Base-by-base conservation (phyloP, 2,329 filamentous ascomycete genomes). In the Penicillium concentricum region DNA sequence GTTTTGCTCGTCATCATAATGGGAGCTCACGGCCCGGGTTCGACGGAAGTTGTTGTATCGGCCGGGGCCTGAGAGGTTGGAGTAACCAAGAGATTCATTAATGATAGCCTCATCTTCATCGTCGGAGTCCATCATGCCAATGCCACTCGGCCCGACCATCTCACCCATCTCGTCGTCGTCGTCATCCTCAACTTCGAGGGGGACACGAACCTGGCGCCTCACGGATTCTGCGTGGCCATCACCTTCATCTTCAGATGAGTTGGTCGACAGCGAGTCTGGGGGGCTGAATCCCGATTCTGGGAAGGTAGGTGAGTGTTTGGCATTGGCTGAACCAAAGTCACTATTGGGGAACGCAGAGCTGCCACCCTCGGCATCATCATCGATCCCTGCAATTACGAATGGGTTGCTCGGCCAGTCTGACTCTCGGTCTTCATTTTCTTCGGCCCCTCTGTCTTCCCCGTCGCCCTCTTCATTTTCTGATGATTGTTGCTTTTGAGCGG, bases 401-500 rank as follows among this genome's bases (percentile, higher is more conserved):
- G 72, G 72, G 58, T 75, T 74, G 41, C 62, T 66, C 12, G 71
- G 63, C 72, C 71, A 75, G 28, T 68, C 66, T 22, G 66, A 65
- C 20, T 69, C 69, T 22, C 58, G 56, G n/a, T 54, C 63, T n/a
- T 59, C 60, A 22, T 24, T 58, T n/a, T 70, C 68, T 30, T 62
- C 60, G 3, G 10, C 12, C 16, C 51, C 59, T 50, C 69, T 67
- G 10, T 65, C 61, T 20, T 62, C 67, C 32, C 65, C 69, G 5
- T 70, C 67, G 8, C 61, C 68, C 7, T 70, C 68, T 20, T 64
- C 75, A 2, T 80, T 72, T 41, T 75, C 76, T 24, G 79, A 74
- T 6, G 80, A 76, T 62, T 85, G 84, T 72, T 90, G 88, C 64
- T 87, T 85, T 63, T 91, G 89, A 75, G 89, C 84, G 2, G 90